Conservation (phyloP, 331 rosid species). For the Malus hybrid region DNA sequence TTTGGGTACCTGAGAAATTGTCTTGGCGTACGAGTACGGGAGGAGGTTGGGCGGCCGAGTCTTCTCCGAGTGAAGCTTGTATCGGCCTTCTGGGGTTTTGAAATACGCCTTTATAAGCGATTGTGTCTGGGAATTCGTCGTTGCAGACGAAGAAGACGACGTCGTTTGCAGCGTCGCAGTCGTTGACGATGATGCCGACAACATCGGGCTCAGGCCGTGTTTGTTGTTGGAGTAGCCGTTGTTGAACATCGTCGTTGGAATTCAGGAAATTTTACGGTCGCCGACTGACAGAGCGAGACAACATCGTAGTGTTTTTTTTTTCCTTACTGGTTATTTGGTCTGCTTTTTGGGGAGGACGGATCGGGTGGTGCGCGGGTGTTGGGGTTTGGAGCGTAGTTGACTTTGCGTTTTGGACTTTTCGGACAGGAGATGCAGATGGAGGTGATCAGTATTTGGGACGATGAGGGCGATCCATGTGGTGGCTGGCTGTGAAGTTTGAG, state of each 20-base stretch:
- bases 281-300: not conserved
- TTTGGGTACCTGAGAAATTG: conserved; percentile 65
- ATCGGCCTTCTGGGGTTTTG: conserved; percentile 93
- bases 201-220: not conserved
- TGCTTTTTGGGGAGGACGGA: not conserved
- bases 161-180: not conserved
- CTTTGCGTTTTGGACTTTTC: not conserved
- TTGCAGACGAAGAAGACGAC: not conserved
- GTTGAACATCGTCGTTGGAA: not conserved
- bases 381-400: not conserved
- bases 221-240: conserved; percentile 5
- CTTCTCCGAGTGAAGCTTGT: conserved; percentile 92
- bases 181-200: not conserved
- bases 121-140: conserved; percentile 5
- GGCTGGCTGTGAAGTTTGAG: not conserved
- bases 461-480: not conserved
- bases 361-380: not conserved
- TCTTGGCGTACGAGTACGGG: conserved; percentile 83
- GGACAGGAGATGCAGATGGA: not conserved
- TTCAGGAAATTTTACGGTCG: not conserved
- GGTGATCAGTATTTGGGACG: not conserved
- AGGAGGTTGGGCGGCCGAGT: conserved; percentile 86
- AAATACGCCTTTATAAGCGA: conserved; percentile 57
- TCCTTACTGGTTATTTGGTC: not conserved
- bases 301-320: not conserved